Evolutionary conservation across 148 eudicot genomes (phyloP), one percentile per base, ranked within the genome.

Genomic region (Camellia lanceoleosa): DNA sequence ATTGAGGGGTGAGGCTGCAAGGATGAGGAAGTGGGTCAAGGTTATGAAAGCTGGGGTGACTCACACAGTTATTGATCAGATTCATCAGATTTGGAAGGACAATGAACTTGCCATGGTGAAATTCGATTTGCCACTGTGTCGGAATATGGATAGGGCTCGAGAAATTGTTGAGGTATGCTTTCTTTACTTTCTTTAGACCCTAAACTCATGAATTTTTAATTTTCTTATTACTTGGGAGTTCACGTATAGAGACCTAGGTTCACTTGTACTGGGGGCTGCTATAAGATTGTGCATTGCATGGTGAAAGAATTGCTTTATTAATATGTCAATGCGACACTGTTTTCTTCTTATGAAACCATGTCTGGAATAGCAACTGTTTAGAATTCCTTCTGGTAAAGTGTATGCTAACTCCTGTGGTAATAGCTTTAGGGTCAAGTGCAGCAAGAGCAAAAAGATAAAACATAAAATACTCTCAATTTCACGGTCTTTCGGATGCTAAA

Each of bases 91-190:
- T 83, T 96, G 99, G 98, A 87, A 85, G 79, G 79, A 82, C 68
- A 85, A 87, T 86, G 97, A 92, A 87, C 95, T 94, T 79, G 94
- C 82, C 19, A 87, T 94, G 95, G 54, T 94, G 44, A 93, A 88
- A 77, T 92, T 94, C 85, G 95, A 87, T 84, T 55, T 91, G 66
- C 99, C 99, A 18, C 83, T 96, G 85, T 88, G 92, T 79, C 82
- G 89, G 19, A 96, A 96, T 74, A 94, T 96, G 99, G 92, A 91
- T 54, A 85, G 99, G 83, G 99, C 98, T 3, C 83, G 87, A 64
- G 99, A 96, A 81, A 96, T 96, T 47, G 92, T 91, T 73, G 99
- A 96, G 98, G 98, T 96, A 76, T 49, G 79, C 14, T 74, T 74
- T 81, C 59, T 46, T 67, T 54, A 38, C 13, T 18, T 60, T 44